Evolutionary conservation across 352 stramenopile genomes (phyloP).

Genomic region (Phytophthora multivora): DNA sequence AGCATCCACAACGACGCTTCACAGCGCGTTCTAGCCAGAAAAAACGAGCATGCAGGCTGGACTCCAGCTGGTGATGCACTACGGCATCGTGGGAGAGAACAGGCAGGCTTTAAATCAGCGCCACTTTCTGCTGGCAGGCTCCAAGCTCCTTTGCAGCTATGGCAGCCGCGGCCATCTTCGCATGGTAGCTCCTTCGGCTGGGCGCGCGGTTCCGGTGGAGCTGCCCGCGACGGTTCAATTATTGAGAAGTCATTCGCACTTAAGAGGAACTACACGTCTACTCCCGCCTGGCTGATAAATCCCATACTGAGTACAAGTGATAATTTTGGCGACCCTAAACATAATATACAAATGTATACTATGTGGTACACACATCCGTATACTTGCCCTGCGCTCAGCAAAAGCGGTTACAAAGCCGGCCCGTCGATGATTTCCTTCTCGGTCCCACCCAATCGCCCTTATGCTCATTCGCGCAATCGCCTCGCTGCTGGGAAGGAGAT

Average conservation of each 20-base stretch:
- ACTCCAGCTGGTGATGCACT: slow-evolving; percentile 10
- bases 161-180: not conserved
- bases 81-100: slow-evolving; percentile 24
- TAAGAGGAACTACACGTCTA: not conserved
- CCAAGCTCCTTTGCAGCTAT: not conserved
- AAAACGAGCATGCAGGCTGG: slow-evolving; percentile 17
- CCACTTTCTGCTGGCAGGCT: not conserved
- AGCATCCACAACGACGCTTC: slow-evolving; percentile 23
- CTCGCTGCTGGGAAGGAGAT: slow-evolving; percentile 20
- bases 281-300: no score
- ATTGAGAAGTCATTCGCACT: slow-evolving; percentile 8
- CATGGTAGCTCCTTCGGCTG: not conserved
- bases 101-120: slow-evolving; percentile 16
- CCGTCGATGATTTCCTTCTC: slow-evolving; percentile 22
- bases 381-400: slow-evolving; percentile 10
- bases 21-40: slow-evolving; percentile 22
- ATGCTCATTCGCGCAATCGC: slow-evolving; percentile 35
- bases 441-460: slow-evolving; percentile 15
- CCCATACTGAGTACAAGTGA: slow-evolving; percentile 14
- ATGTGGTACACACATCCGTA: not conserved
- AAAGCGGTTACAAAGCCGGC: slow-evolving; percentile 20
- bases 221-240: slow-evolving; percentile 7
- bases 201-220: slow-evolving; percentile 21
- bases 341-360: not conserved
- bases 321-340: not conserved